phyloP scores from a whole-genome alignment of 768 basidiomycete genomes.

The Clitopilus passeckerianus region DNA sequence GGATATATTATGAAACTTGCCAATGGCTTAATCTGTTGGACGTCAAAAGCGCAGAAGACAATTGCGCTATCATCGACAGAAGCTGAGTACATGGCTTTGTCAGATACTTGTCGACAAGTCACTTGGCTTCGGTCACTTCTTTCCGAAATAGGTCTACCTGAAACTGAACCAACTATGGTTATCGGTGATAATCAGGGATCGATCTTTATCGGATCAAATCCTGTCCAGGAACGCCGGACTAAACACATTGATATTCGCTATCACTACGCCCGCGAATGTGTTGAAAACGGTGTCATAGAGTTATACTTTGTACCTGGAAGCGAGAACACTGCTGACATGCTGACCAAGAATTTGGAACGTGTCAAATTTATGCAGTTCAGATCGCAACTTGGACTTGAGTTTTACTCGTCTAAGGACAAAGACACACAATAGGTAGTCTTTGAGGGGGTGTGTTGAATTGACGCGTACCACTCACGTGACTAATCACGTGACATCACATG shows the following conservation, averaged over 20 bases:
- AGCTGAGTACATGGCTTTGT: conserved; percentile 30
- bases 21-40: conserved; percentile 27
- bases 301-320: neutral
- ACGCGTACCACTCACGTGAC: no score
- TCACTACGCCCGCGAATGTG: conserved; percentile 6
- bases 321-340: conserved; percentile 8
- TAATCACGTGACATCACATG: no score
- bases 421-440: no score
- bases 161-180: conserved; percentile 6
- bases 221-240: conserved; percentile 2
- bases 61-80: conserved; percentile 30
- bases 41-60: conserved; percentile 22
- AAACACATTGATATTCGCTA: conserved; percentile 10
- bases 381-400: no score
- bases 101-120: conserved; percentile 16
- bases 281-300: conserved; percentile 2
- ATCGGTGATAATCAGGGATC: conserved; percentile 18
- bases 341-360: conserved; percentile 1
- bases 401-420: no score
- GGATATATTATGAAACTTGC: conserved; percentile 27
- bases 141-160: conserved; percentile 14
- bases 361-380: no score
- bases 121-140: conserved; percentile 22
- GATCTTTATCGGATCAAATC: conserved; percentile 4
- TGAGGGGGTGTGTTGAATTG: no score